A percentile compares a stretch with the other conserved stretches of the same genome.
Evolutionary conservation across 1,284 basidiomycete genomes (phyloP).

Genomic region (Pholiota adiposa): DNA sequence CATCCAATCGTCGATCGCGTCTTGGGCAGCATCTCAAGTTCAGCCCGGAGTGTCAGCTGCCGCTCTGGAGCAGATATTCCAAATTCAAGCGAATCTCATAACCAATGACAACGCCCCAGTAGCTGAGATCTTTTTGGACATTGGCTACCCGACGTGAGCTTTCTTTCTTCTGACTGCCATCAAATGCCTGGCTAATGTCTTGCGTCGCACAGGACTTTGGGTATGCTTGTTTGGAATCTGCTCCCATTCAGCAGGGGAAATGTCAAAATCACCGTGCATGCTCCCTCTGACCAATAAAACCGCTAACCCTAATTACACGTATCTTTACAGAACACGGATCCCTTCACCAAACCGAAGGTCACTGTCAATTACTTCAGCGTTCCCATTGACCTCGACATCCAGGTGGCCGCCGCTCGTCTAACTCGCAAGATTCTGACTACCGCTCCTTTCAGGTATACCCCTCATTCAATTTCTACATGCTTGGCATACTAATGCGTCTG

Average conservation of each 20-base stretch:
- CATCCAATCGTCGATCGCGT: conserved; percentile 35
- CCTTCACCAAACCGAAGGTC: conserved; percentile 48
- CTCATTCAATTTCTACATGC: background rate
- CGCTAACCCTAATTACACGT: background rate
- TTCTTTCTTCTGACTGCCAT: background rate
- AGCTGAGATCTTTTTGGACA: conserved; percentile 46
- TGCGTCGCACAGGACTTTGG: conserved; percentile 37
- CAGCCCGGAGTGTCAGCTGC: conserved; percentile 38
- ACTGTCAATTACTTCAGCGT: conserved; percentile 54
- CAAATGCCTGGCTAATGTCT: background rate
- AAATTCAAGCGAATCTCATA: conserved; percentile 47
- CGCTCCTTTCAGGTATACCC: conserved; percentile 41
- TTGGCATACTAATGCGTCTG: background rate
- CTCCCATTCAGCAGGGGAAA: conserved; percentile 58
- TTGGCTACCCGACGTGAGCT: conserved; percentile 46
- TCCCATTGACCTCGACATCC: conserved; percentile 51
- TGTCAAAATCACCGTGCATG: conserved; percentile 48
- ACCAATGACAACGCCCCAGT: conserved; percentile 53
- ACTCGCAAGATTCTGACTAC: conserved; percentile 47
- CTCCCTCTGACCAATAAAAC: background rate
- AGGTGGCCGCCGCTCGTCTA: conserved; percentile 50
- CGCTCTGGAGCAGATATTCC: conserved; percentile 45
- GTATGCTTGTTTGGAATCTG: conserved; percentile 56
- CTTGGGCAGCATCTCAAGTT: conserved; percentile 48
- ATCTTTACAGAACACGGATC: conserved; percentile 41